Percentiles rank a stretch among this genome's conserved stretches.
Conservation (phyloP, 2,329 filamentous ascomycete genomes). For the Paracoccidioides brasiliensis region DNA sequence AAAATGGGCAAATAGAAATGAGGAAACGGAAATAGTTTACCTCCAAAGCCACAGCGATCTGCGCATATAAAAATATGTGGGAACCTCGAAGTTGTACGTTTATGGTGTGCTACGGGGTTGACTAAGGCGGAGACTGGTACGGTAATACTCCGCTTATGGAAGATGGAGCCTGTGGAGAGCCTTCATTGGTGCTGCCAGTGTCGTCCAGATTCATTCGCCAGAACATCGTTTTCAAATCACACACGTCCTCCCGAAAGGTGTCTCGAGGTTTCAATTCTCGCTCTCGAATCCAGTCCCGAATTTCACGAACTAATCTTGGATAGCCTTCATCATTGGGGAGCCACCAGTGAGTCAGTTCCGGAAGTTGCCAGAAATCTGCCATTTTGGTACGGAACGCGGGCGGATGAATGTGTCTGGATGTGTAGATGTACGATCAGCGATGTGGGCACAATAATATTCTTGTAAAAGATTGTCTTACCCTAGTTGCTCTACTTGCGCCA, state of each 20-base stretch:
- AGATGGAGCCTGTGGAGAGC: slow-evolving; percentile 13
- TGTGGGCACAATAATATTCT: not conserved
- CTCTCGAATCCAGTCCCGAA: slow-evolving; percentile 71
- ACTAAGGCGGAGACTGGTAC: not conserved
- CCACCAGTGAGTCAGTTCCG: slow-evolving; percentile 73
- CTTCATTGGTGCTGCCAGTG: slow-evolving; percentile 18
- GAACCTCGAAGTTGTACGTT: not conserved
- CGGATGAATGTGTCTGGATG: slow-evolving; percentile 66
- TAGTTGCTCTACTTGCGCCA: slow-evolving; percentile 62
- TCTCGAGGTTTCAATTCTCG: slow-evolving; percentile 47
- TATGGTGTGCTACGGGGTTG: not conserved
- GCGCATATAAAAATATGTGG: not conserved
- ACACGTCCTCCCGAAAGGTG: slow-evolving; percentile 48
- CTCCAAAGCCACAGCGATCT: not conserved
- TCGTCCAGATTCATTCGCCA: slow-evolving; percentile 46
- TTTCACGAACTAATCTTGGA: slow-evolving; percentile 57
- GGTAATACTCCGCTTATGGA: slow-evolving; percentile 4
- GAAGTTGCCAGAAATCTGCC: slow-evolving; percentile 59
- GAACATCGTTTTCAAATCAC: slow-evolving; percentile 64
- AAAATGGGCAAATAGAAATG: no score
- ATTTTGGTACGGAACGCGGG: slow-evolving; percentile 60
- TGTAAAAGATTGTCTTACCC: slow-evolving; percentile 47
- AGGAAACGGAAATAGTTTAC: not conserved
- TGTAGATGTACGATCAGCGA: slow-evolving; percentile 4
- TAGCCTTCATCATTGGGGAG: slow-evolving; percentile 64